Evolutionary conservation across 371 early-diverging fungal species (phyloP).

Genomic region (Nematocida sp.): DNA sequence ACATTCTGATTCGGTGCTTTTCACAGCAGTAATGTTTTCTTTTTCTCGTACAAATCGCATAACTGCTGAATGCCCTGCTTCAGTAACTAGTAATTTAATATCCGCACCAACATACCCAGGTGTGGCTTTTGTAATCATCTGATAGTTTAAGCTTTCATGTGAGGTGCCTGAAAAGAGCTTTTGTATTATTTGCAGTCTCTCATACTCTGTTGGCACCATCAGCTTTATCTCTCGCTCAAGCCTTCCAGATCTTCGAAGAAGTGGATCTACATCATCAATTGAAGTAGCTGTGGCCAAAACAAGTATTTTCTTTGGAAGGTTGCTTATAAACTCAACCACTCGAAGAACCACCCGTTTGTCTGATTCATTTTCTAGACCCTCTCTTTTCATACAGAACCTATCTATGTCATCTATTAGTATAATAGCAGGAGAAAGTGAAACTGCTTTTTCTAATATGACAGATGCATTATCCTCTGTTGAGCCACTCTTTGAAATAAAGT

Average conservation of each 20-base stretch:
- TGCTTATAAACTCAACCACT: slow-evolving; percentile 62
- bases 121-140: slow-evolving; percentile 59
- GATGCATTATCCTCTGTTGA: slow-evolving; percentile 31
- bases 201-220: slow-evolving; percentile 62
- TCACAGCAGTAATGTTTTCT: background rate
- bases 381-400: slow-evolving; percentile 49
- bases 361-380: slow-evolving; percentile 33
- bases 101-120: slow-evolving; percentile 69
- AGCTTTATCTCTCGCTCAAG: slow-evolving; percentile 63
- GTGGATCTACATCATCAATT: slow-evolving; percentile 39
- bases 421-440: slow-evolving; percentile 55
- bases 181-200: slow-evolving; percentile 63
- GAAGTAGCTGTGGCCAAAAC: slow-evolving; percentile 58
- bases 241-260: slow-evolving; percentile 58
- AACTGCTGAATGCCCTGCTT: slow-evolving; percentile 61
- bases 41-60: background rate
- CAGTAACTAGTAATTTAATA: slow-evolving; percentile 60
- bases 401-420: slow-evolving; percentile 66
- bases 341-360: slow-evolving; percentile 53
- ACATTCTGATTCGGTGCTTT: background rate
- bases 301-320: slow-evolving; percentile 49
- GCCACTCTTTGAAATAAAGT: slow-evolving; percentile 49
- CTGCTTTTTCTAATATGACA: slow-evolving; percentile 63
- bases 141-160: slow-evolving; percentile 49
- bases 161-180: slow-evolving; percentile 44